Conservation (phyloP, 257 asterid species). For the Anisodus acutangulus region DNA sequence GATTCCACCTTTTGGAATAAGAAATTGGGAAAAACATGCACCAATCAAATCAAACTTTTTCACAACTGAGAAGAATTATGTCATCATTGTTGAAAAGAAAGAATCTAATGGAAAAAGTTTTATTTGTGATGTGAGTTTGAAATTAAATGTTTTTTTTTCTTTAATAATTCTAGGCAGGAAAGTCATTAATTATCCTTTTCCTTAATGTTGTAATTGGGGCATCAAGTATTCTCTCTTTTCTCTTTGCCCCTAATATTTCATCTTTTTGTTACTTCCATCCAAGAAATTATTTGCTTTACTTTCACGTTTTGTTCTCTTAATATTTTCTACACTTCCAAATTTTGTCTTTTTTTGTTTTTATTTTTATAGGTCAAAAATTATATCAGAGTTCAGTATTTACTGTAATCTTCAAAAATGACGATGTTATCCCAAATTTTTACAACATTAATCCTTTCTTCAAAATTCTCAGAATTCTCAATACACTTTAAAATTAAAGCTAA, state of each 20-base stretch:
- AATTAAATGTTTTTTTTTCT: background rate
- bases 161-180: conserved; percentile 12
- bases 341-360: background rate
- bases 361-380: background rate
- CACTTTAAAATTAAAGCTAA: background rate
- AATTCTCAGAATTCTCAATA: background rate
- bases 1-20: too few species aligned
- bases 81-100: conserved; percentile 50
- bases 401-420: background rate
- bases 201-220: background rate
- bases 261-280: background rate
- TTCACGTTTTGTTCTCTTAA: background rate
- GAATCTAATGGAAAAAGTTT: conserved; percentile 32
- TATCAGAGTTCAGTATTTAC: background rate
- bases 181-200: background rate
- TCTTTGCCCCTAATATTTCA: background rate
- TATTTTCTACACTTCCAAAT: background rate
- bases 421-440: background rate
- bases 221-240: background rate
- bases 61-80: conserved; percentile 41
- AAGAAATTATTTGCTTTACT: background rate
- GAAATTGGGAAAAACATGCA: conserved; percentile 43
- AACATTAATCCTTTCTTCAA: background rate
- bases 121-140: conserved; percentile 36
- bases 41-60: conserved; percentile 36